phyloP scores from a whole-genome alignment of 306 rosid genomes.

The Gynostemma pentaphyllum region DNA sequence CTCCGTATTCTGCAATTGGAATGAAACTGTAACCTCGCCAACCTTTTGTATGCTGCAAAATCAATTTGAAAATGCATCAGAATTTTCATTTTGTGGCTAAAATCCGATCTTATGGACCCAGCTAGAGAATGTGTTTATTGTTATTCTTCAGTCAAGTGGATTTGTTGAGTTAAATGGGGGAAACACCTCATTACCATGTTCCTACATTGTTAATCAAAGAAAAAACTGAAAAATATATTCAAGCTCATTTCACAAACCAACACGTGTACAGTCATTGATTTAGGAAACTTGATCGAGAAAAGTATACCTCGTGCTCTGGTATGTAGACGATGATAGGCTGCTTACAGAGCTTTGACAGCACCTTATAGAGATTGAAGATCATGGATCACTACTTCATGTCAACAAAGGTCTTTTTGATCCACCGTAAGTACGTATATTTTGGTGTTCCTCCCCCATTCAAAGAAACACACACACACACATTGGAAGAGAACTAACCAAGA shows the following conservation, averaged over 20 bases:
- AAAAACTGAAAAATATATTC: not conserved
- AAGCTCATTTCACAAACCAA: not conserved
- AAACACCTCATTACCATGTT: not conserved
- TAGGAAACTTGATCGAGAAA: not conserved
- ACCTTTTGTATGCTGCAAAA: constrained; percentile 58
- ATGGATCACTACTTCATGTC: not conserved
- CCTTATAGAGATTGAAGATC: constrained; percentile 39
- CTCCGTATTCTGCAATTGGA: constrained; percentile 86
- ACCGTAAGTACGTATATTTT: not conserved
- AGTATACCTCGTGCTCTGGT: constrained; percentile 85
- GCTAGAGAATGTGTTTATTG: not conserved
- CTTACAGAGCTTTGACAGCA: constrained; percentile 71
- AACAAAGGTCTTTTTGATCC: too few species aligned
- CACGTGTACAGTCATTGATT: not conserved
- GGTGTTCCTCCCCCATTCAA: too few species aligned
- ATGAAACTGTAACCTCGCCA: constrained; percentile 70
- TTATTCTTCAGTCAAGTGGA: not conserved
- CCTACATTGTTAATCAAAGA: not conserved
- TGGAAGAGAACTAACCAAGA: constrained; percentile 50
- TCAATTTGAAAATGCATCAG: constrained; percentile 12
- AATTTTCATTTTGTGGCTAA: not conserved
- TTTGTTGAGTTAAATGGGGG: not conserved
- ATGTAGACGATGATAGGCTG: constrained; percentile 80
- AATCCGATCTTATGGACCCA: not conserved
- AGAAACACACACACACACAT: too few species aligned